Conservation (phyloP, 2,329 filamentous ascomycete genomes). For the Bipolaris oryzae region DNA sequence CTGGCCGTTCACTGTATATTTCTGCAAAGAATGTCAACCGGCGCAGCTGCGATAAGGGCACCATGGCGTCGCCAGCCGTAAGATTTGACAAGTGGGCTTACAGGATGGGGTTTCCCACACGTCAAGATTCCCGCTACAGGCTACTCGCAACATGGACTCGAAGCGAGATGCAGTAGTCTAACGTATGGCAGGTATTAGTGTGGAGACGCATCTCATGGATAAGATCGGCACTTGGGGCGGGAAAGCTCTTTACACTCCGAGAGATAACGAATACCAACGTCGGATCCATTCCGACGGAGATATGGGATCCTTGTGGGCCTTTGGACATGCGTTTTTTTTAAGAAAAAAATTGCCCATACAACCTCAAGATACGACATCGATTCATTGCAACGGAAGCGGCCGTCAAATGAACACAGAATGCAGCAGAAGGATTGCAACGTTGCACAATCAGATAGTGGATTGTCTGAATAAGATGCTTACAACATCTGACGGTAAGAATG, state of each 20-base stretch:
- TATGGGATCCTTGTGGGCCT: background rate
- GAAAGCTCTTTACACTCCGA: background rate
- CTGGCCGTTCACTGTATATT: constrained; percentile 3
- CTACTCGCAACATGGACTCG: constrained; percentile 2
- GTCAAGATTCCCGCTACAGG: constrained; percentile 12
- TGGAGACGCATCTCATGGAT: constrained; percentile 21
- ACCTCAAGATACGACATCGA: constrained; percentile 4
- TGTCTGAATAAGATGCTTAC: no score
- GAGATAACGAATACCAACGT: constrained; percentile 10
- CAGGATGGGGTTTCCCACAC: constrained; percentile 15
- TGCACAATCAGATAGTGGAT: background rate
- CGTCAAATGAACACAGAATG: background rate
- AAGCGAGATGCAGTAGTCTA: constrained; percentile 30
- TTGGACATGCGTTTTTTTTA: background rate
- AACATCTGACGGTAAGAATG: no score
- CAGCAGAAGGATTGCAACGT: background rate
- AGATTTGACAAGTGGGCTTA: constrained; percentile 1
- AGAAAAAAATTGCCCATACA: background rate
- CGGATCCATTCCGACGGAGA: background rate
- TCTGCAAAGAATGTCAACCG: constrained; percentile 5
- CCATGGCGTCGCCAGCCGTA: constrained; percentile 1
- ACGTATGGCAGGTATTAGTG: constrained; percentile 19
- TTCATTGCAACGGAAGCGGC: background rate
- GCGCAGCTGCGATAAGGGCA: constrained; percentile 26
- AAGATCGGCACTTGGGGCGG: constrained; percentile 12